These are phyloP conservation scores for Fusarium palustre DNA, from an alignment of 2,329 filamentous ascomycete species.

Conservation along the genomic window DNA sequence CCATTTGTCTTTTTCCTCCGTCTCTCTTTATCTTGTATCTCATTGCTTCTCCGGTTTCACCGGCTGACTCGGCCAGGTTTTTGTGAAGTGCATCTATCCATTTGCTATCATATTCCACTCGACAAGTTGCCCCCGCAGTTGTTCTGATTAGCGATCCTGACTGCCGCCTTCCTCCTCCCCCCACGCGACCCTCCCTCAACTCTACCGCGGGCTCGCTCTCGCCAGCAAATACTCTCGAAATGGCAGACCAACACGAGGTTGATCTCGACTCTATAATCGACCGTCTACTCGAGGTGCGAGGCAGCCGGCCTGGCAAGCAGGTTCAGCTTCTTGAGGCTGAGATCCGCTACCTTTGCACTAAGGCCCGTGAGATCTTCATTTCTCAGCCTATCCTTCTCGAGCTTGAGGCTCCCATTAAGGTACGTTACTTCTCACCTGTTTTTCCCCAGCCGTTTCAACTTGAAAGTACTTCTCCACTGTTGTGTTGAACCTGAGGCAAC, in stretches of 20 bases:
- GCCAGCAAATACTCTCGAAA: slow-evolving; percentile 57
- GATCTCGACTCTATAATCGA: slow-evolving; percentile 99
- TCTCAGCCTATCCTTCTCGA: slow-evolving; percentile 98
- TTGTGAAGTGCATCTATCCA: slow-evolving; percentile 52
- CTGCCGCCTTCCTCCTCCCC: slow-evolving; percentile 43
- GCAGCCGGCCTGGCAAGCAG: slow-evolving; percentile 97
- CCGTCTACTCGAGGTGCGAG: slow-evolving; percentile 95
- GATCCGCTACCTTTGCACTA: slow-evolving; percentile 97
- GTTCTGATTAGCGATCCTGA: slow-evolving; percentile 48
- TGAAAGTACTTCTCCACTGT: slow-evolving; percentile 1
- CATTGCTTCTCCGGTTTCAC: slow-evolving; percentile 27
- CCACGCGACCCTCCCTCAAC: slow-evolving; percentile 44
- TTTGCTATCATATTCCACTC: slow-evolving; percentile 46
- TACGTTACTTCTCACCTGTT: slow-evolving; percentile 57
- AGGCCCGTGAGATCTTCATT: slow-evolving; percentile 99
- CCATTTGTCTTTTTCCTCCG: slow-evolving; percentile 7
- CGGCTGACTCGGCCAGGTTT: slow-evolving; percentile 46
- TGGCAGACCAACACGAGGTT: slow-evolving; percentile 83
- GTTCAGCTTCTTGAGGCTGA: slow-evolving; percentile 96
- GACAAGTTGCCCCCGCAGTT: slow-evolving; percentile 46
- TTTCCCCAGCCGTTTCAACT: slow-evolving; percentile 6
- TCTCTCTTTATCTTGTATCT: slow-evolving; percentile 16
- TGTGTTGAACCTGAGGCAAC: slow-evolving; percentile 1
- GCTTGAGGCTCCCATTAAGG: slow-evolving; percentile 99
- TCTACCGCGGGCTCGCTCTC: slow-evolving; percentile 56